Conservation (phyloP, 2,329 filamentous ascomycete species). For the Alternaria alternata region DNA sequence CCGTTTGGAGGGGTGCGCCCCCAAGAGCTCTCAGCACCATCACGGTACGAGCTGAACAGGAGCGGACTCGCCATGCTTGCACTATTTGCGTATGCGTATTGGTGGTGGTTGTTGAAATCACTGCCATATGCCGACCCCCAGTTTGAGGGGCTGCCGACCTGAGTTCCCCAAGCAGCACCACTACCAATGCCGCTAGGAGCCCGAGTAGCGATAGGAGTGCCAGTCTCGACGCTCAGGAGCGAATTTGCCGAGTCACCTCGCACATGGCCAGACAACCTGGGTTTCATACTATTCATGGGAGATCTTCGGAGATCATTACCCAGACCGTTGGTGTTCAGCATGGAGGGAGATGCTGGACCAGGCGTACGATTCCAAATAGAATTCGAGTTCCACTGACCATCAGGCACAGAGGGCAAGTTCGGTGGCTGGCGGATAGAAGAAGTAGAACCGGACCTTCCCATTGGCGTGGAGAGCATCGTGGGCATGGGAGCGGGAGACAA, state of each 20-base stretch:
- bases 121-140: conserved; percentile 38
- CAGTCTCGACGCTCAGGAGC: conserved; percentile 45
- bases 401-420: conserved; percentile 48
- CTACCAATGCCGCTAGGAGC: conserved; percentile 31
- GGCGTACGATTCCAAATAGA: conserved; percentile 51
- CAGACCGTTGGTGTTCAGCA: conserved; percentile 27
- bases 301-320: conserved; percentile 37
- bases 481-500: conserved; percentile 38
- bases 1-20: conserved; percentile 49
- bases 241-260: conserved; percentile 56
- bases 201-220: conserved; percentile 23
- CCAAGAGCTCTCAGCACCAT: conserved; percentile 42
- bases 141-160: conserved; percentile 30
- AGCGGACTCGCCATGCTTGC: conserved; percentile 51
- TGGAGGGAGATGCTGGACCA: conserved; percentile 41
- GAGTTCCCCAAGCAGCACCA: conserved; percentile 46
- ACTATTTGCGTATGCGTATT: conserved; percentile 28
- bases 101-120: conserved; percentile 30
- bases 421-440: conserved; percentile 48
- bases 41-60: conserved; percentile 52
- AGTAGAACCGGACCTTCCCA: conserved; percentile 45
- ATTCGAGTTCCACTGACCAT: conserved; percentile 44
- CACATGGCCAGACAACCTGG: conserved; percentile 50
- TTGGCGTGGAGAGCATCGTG: conserved; percentile 39
- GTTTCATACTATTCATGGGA: conserved; percentile 43